Base-by-base conservation (phyloP, 2,329 filamentous ascomycete genomes). In the Pseudomassariella vexata region DNA sequence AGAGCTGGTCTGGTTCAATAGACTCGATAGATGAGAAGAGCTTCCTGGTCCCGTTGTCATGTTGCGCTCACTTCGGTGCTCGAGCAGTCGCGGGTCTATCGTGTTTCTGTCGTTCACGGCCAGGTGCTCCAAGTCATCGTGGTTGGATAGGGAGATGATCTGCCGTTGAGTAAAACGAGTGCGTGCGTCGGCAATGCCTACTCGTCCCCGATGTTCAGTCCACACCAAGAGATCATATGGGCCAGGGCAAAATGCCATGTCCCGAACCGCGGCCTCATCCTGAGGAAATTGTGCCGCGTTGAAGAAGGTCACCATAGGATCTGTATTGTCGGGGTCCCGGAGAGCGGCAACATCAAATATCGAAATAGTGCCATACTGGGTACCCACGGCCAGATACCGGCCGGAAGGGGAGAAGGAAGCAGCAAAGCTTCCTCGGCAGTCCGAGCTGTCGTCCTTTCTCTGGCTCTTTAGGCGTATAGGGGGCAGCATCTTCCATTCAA, bases 221-320 rank as follows among this genome's bases (percentile, higher is more conserved):
- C 92, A 96, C 6, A 94, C 84, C 24, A 98, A 65, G 12, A 98
- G 73, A 52, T 95, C 90, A 67, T 82, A 90, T 1, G 89, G 86
- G 2, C 85, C 84, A 1, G 90, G 89, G 5, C 85, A 88, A 53
- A 98, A 98, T 2, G 82, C 73, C 84, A 96, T 94, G 39, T 88
- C 86, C 40, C 92, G 76, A 32, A 96, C 79, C 19, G 90, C 88
- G 25, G 90, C 90, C 14, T 74, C 70, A 15, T 76, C 71, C n/a
- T 67, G 70, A 38, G 75, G 72, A 1, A 85, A 76, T 39, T 86
- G 70, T 1, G 88, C 89, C 11, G 88, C 89, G 36, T 75, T 74
- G 48, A 96, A 87, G 7, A 81, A 74, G 15, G 80, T 81, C 22
- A 95, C 61, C 28, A 94, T 71, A 1, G 84, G 72, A 37, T 83